These are phyloP conservation scores for Trichoderma atroviride DNA, from an alignment of 2,329 filamentous ascomycete genomes.

Conservation along the genomic window DNA sequence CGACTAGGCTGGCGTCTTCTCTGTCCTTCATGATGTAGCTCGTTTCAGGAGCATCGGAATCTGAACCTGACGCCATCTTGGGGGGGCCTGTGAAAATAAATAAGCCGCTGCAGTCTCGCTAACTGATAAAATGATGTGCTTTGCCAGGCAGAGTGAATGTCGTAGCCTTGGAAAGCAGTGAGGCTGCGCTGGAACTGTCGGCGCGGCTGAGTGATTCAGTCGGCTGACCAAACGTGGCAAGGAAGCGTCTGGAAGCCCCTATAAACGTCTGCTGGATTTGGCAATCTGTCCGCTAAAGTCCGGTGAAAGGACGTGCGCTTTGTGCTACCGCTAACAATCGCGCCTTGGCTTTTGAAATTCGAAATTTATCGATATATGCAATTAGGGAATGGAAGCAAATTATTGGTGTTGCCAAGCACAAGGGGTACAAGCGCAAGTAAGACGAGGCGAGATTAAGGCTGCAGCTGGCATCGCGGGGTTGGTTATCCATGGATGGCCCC, in stretches of 20 bases:
- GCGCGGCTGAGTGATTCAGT: constrained; percentile 16
- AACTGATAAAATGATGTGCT: constrained; percentile 17
- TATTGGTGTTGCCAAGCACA: background rate
- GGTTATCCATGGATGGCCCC: background rate
- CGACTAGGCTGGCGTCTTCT: constrained; percentile 79
- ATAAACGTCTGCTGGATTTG: constrained; percentile 10
- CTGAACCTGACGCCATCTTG: constrained; percentile 58
- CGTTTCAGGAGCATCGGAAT: constrained; percentile 46
- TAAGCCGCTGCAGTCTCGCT: constrained; percentile 3
- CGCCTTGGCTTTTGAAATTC: background rate
- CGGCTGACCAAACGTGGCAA: constrained; percentile 27
- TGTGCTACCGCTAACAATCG: background rate
- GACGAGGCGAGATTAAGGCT: constrained; percentile 17
- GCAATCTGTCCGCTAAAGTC: background rate
- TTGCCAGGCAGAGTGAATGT: constrained; percentile 36
- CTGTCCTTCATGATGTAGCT: constrained; percentile 74
- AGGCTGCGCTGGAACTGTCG: constrained; percentile 12
- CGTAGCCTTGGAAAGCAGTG: constrained; percentile 32
- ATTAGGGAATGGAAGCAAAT: background rate
- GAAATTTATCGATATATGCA: background rate
- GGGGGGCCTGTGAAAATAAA: constrained; percentile 10
- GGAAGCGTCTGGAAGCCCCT: constrained; percentile 42
- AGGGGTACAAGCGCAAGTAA: background rate
- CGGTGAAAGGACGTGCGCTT: background rate
- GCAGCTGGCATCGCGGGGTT: constrained; percentile 24